Evolutionary conservation across 2,329 filamentous ascomycete genomes (phyloP).

Genomic region (Xylaria sp.): DNA sequence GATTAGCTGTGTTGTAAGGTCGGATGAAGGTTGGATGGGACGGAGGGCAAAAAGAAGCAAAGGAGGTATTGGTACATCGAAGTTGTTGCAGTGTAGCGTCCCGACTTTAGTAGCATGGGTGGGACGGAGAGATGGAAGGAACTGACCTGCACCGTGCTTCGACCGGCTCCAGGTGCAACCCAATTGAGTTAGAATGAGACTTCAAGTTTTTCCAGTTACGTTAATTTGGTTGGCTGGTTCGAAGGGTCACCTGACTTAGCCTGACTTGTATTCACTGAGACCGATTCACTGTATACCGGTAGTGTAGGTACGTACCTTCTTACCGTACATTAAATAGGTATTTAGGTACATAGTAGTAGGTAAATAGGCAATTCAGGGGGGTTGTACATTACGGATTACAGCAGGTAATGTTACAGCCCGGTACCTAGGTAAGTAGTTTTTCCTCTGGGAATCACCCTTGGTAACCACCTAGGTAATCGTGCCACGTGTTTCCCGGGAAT

Average conservation of each 20-base stretch:
- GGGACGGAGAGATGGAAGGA: conserved; percentile 31
- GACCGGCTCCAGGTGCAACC: conserved; percentile 11
- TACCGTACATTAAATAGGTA: too few relatives aligned
- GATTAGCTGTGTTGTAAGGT: conserved; percentile 26
- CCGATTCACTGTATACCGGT: background rate
- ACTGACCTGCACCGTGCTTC: conserved; percentile 33
- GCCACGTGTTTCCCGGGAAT: conserved; percentile 9
- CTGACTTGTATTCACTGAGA: background rate
- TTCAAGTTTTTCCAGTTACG: conserved; percentile 22
- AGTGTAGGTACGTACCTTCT: too few relatives aligned
- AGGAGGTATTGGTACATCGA: conserved; percentile 42
- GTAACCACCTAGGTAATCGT: background rate
- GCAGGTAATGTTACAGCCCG: background rate
- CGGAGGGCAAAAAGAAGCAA: conserved; percentile 44
- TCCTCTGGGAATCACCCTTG: background rate
- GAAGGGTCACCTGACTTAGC: conserved; percentile 13
- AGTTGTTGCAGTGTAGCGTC: conserved; percentile 26
- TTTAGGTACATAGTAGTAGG: too few relatives aligned
- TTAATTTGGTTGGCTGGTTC: conserved; percentile 22
- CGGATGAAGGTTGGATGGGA: conserved; percentile 31
- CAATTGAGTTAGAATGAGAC: conserved; percentile 22
- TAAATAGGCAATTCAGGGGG: too few relatives aligned
- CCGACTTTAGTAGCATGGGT: conserved; percentile 26
- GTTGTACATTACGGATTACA: background rate
- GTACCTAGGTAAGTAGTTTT: conserved; percentile 1